Base-by-base conservation (phyloP, 1,139 yeast genomes). In the Arxiozyma slooffiae region DNA sequence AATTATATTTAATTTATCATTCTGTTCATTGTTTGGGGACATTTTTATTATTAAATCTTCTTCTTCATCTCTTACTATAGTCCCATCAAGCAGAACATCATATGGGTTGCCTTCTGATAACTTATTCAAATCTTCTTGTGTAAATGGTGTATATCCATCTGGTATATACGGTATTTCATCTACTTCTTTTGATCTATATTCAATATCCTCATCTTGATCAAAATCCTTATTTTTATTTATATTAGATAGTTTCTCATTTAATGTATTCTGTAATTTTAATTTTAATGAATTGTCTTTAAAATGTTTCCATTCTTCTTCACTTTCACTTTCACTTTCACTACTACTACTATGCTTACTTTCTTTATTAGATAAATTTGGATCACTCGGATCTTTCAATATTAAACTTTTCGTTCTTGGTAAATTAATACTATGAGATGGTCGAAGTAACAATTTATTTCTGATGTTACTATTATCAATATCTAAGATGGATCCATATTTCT, bases 401-500 rank as follows among this genome's bases (percentile, higher is more conserved):
- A 60, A 55, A 49, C 67, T 62, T 52, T 67, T 66, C 39, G 60
- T 53, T 45, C 58, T 54, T 14, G 58, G 58, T 41, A 57, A 49
- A 24, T 58, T 55, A 11, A 42, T 34, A 34, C 45, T 34, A 11
- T 23, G 44, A 4, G 20, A 21, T 4, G 24, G 14, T 41, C 44
- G 44, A 41, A 41, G 44, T 24, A 37, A 20, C 17, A 41, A 11
- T 22, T 41, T 41, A n/a, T n/a, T 23, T 3, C 21, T 26, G 43
- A 39, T 59, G 57, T 39, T 53, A 56, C 17, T 9, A 8, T 20
- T 44, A 16, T 14, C 23, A n/a, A 48, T 16, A 38, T 53, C 66
- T 57, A 59, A 59, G 56, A 57, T 67, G 55, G 64, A 63, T 52
- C 60, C 67, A 50, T 62, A 62, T 47, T 61, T 67, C 54, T 67